A percentile compares a stretch with the other conserved stretches of the same genome.
phyloP scores from a whole-genome alignment of 2,329 filamentous ascomycete species.

The Neonectria ditissima region DNA sequence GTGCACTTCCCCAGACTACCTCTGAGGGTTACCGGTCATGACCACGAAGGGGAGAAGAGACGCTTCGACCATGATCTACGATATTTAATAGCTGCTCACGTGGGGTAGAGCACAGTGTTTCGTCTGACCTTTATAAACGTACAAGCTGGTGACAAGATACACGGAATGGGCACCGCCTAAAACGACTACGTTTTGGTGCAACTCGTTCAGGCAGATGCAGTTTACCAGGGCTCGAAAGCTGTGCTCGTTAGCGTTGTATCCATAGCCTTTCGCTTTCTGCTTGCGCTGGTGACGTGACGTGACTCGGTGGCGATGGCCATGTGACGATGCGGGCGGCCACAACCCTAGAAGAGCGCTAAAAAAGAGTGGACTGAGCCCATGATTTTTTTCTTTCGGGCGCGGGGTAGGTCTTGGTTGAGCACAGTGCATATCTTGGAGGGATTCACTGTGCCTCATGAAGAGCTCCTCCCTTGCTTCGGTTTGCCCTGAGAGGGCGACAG shows the following conservation, averaged over 20 bases:
- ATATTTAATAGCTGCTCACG: not conserved
- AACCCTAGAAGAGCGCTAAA: conserved; percentile 7
- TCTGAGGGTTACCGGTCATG: not conserved
- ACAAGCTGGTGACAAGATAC: too few relatives aligned
- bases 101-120: not conserved
- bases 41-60: not conserved
- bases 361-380: not conserved
- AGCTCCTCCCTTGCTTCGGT: not conserved
- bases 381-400: conserved; percentile 13
- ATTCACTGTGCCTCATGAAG: not conserved
- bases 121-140: not conserved
- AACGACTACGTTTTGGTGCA: too few relatives aligned
- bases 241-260: not conserved
- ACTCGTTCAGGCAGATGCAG: not conserved
- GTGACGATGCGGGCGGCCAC: conserved; percentile 1
- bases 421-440: not conserved
- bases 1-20: conserved; percentile 3
- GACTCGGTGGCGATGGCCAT: conserved; percentile 1
- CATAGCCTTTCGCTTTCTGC: not conserved
- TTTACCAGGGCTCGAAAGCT: not conserved
- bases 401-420: conserved; percentile 8
- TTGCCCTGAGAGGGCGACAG: not conserved
- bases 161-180: too few relatives aligned
- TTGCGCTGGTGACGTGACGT: conserved; percentile 3
- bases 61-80: conserved; percentile 7